Evolutionary conservation across 2,329 filamentous ascomycete species (phyloP).

Genomic region (Cordyceps fumosorosea): DNA sequence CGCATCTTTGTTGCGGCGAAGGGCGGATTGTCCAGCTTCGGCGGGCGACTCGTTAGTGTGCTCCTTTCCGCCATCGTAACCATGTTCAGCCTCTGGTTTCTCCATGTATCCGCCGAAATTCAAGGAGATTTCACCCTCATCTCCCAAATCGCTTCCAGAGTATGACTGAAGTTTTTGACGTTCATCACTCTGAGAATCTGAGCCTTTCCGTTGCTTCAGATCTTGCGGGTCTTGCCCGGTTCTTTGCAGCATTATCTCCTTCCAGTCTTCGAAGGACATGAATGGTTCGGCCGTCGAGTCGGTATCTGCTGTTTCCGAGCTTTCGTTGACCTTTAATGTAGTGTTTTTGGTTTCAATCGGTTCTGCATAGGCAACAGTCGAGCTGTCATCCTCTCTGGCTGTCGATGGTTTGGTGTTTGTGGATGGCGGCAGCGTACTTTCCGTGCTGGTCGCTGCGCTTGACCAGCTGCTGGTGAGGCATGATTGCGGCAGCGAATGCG

Average conservation of each 20-base stretch:
- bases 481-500: slow-evolving; percentile 68
- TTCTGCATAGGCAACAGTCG: background rate
- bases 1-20: slow-evolving; percentile 77
- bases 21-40: slow-evolving; percentile 44
- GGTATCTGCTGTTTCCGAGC: background rate
- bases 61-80: slow-evolving; percentile 24
- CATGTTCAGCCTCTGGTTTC: slow-evolving; percentile 14
- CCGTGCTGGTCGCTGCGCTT: slow-evolving; percentile 19
- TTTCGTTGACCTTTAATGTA: background rate
- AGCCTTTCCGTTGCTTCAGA: slow-evolving; percentile 55
- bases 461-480: slow-evolving; percentile 62
- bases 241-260: slow-evolving; percentile 82
- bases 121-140: slow-evolving; percentile 74
- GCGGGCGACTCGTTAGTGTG: slow-evolving; percentile 23
- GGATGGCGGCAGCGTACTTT: slow-evolving; percentile 15
- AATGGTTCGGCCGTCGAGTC: slow-evolving; percentile 47
- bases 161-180: slow-evolving; percentile 47
- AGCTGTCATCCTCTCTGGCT: background rate
- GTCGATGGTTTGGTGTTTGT: slow-evolving; percentile 12
- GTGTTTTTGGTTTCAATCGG: background rate
- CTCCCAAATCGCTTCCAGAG: slow-evolving; percentile 69
- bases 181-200: slow-evolving; percentile 39
- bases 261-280: slow-evolving; percentile 98
- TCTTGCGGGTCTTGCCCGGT: slow-evolving; percentile 67
- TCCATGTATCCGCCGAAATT: slow-evolving; percentile 35